These are phyloP conservation scores for Vairimorpha ceranae DNA, from an alignment of 371 early-diverging fungal genomes.

Conservation along the genomic window DNA sequence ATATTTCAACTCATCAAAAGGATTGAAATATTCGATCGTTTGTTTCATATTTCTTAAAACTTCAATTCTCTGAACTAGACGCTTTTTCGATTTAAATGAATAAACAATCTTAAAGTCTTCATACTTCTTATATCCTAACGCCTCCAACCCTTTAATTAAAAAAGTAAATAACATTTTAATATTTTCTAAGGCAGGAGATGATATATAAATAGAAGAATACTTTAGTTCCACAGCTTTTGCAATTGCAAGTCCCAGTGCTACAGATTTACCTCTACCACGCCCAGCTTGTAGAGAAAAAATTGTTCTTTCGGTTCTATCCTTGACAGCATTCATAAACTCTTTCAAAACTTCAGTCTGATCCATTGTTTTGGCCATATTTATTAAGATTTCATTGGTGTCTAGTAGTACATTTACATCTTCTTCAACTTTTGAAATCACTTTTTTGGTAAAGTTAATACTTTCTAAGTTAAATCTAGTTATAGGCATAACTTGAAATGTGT, in stretches of 20 bases:
- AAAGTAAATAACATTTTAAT: constrained; percentile 92
- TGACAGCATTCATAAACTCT: constrained; percentile 20
- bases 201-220: constrained; percentile 74
- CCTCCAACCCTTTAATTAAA: constrained; percentile 86
- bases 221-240: constrained; percentile 89
- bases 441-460: constrained; percentile 61
- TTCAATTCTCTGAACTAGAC: constrained; percentile 51
- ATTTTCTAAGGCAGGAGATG: constrained; percentile 92
- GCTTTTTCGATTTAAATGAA: constrained; percentile 39
- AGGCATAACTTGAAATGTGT: constrained; percentile 85
- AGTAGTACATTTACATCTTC: constrained; percentile 74
- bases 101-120: constrained; percentile 76
- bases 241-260: constrained; percentile 85
- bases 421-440: constrained; percentile 69
- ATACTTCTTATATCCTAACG: constrained; percentile 87
- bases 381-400: constrained; percentile 13
- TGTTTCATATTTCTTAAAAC: constrained; percentile 49
- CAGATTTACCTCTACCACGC: constrained; percentile 98
- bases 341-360: constrained; percentile 67
- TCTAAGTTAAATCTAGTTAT: constrained; percentile 64
- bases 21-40: constrained; percentile 50
- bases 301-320: constrained; percentile 67
- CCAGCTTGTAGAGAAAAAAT: constrained; percentile 86
- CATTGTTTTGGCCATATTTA: constrained; percentile 63
- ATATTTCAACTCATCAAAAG: constrained; percentile 34